phyloP scores from a whole-genome alignment of 805 yeast genomes.

The Scheffersomyces coipomensis region DNA sequence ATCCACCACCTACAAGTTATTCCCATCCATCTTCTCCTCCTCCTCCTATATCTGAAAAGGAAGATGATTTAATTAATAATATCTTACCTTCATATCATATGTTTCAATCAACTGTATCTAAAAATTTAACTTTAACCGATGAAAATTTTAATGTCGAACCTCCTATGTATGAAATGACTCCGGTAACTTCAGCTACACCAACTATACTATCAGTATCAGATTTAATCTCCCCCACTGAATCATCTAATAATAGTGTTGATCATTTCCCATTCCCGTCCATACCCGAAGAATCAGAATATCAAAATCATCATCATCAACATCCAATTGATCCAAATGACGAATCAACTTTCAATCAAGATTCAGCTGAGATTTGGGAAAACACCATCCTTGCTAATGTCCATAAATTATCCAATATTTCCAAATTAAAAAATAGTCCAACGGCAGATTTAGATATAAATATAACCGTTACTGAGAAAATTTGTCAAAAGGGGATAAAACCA shows the following conservation, averaged over 20 bases:
- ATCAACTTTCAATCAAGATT: constrained; percentile 17
- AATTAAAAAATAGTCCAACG: constrained; percentile 25
- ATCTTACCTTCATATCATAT: constrained; percentile 45
- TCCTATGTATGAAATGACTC: constrained; percentile 33
- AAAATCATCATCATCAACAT: constrained; percentile 7
- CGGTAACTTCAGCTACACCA: constrained; percentile 14
- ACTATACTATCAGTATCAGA: constrained; percentile 9
- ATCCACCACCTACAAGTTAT: not conserved
- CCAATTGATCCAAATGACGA: constrained; percentile 1
- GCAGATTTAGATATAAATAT: constrained; percentile 32
- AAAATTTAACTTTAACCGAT: constrained; percentile 31
- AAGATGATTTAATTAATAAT: constrained; percentile 25
- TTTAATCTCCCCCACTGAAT: constrained; percentile 7
- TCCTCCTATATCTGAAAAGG: constrained; percentile 6
- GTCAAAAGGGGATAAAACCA: constrained; percentile 40
- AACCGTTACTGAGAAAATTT: constrained; percentile 34
- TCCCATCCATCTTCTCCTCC: not conserved
- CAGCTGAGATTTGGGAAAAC: constrained; percentile 36
- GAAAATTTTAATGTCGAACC: constrained; percentile 42
- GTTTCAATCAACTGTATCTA: constrained; percentile 42
- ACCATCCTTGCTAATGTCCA: constrained; percentile 44
- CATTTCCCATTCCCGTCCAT: constrained; percentile 18
- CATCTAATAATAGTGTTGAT: constrained; percentile 1
- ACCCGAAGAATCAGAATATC: no score
- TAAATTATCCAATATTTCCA: constrained; percentile 32